Percentiles rank a stretch among this genome's conserved stretches.
These are phyloP conservation scores for Leishmania martiniquensis DNA, from an alignment of 208 protist species.

Conservation along the genomic window DNA sequence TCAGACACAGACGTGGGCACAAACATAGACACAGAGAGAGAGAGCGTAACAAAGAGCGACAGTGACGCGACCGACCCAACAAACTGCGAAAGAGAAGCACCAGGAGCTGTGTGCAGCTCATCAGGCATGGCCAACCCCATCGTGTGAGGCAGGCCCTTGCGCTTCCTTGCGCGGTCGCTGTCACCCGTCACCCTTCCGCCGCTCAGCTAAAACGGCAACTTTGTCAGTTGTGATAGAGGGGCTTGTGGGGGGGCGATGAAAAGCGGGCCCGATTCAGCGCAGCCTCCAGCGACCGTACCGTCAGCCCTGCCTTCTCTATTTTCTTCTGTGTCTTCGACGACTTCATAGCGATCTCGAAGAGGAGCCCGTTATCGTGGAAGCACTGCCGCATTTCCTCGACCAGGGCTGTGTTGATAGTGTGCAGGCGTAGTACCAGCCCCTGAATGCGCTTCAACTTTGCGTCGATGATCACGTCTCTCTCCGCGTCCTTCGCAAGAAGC, in stretches of 20 bases:
- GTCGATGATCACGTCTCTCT: slow-evolving; percentile 84
- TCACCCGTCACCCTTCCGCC: not conserved
- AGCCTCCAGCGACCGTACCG: slow-evolving; percentile 45
- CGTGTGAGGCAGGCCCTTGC: not conserved
- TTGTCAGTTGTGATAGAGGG: slow-evolving; percentile 71
- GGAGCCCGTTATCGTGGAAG: slow-evolving; percentile 57
- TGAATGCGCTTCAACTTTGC: slow-evolving; percentile 90
- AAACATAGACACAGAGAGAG: too few relatives aligned
- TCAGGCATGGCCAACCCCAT: not conserved
- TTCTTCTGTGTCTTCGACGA: slow-evolving; percentile 56
- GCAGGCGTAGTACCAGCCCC: slow-evolving; percentile 66
- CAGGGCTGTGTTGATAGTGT: slow-evolving; percentile 57
- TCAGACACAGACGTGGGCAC: too few relatives aligned
- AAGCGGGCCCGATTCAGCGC: slow-evolving; percentile 52
- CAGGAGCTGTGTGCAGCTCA: not conserved
- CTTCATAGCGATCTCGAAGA: slow-evolving; percentile 60
- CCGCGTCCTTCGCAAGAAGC: slow-evolving; percentile 61
- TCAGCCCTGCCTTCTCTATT: slow-evolving; percentile 48
- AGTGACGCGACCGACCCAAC: too few relatives aligned
- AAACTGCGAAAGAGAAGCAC: not conserved
- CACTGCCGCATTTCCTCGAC: slow-evolving; percentile 48
- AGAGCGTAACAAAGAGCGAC: too few relatives aligned
- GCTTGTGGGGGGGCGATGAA: slow-evolving; percentile 49
- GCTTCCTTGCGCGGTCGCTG: not conserved
- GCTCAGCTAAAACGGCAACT: not conserved